Evolutionary conservation across 805 yeast species (phyloP).

Genomic region (Starmerella vitae): DNA sequence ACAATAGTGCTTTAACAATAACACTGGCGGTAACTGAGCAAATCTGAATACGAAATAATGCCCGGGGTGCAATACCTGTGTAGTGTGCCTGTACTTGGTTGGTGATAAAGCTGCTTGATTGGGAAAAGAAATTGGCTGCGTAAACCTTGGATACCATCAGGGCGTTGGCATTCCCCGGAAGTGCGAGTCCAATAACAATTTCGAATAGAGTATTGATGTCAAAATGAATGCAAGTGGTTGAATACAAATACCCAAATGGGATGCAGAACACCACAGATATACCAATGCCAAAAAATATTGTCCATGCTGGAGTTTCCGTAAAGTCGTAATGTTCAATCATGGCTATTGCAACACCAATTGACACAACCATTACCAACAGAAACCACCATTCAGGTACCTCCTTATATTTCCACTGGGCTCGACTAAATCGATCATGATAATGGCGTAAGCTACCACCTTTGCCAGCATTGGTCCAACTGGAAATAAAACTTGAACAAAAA

Average conservation of each 20-base stretch:
- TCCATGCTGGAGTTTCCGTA: slow-evolving; percentile 35
- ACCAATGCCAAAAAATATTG: slow-evolving; percentile 43
- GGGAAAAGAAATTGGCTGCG: slow-evolving; percentile 49
- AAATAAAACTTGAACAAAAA: slow-evolving; percentile 4
- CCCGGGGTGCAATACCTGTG: slow-evolving; percentile 32
- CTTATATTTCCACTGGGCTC: slow-evolving; percentile 39
- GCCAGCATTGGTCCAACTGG: slow-evolving; percentile 3
- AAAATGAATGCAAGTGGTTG: slow-evolving; percentile 45
- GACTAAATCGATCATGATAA: slow-evolving; percentile 24
- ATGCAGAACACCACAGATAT: slow-evolving; percentile 45
- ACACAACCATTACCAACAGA: slow-evolving; percentile 31
- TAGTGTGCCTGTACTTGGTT: slow-evolving; percentile 42
- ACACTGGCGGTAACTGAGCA: slow-evolving; percentile 32
- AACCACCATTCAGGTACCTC: slow-evolving; percentile 47
- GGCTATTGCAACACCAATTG: slow-evolving; percentile 34
- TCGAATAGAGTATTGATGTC: slow-evolving; percentile 54
- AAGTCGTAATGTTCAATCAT: slow-evolving; percentile 34
- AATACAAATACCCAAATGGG: slow-evolving; percentile 48
- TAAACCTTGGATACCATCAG: slow-evolving; percentile 47
- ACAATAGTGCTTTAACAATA: slow-evolving; percentile 31
- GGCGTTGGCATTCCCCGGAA: slow-evolving; percentile 53
- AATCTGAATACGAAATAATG: slow-evolving; percentile 30
- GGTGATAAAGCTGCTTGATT: slow-evolving; percentile 40
- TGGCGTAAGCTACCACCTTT: slow-evolving; percentile 5
- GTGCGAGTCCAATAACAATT: slow-evolving; percentile 49